Evolutionary conservation across 2,329 filamentous ascomycete species (phyloP), one percentile per base, ranked within the genome.

Genomic region (Hypoxylon sp.): DNA sequence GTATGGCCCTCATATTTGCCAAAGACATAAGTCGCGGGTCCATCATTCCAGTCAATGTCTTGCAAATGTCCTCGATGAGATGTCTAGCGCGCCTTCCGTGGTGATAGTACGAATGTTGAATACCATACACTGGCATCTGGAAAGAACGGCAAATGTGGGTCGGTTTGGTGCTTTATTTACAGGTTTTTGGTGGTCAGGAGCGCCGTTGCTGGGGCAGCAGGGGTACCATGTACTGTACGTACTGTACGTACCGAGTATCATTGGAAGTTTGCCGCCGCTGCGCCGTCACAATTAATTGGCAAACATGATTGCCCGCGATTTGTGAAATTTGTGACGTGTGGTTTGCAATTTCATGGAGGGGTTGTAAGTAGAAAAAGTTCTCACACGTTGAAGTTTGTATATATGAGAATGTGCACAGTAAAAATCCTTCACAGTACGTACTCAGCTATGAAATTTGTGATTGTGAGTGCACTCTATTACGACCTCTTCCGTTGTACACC

Each of bases 21-120:
- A 82, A 82, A 79, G 83, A 82, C 80, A 87, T 82, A 63, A 85
- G 75, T 74, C 82, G 76, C 13, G 81, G 78, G 69, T 80, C 80
- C 59, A 80, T 49, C 67, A 83, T 82, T 64, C 75, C 78, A 75
- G 79, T 75, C 11, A 69, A 23, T 55, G 60, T 67, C 23, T 43
- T 30, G 32, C 58, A 60, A 13, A 65, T 60, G 4, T 72, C 68
- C 6, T 71, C 46, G 63, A 77, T 65, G 45, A 71, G 60, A 56
- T 74, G 52, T 50, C 67, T 72, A 60, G 71, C 72, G 36, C 75
- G 74, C 60, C 67, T 67, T 57, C 67, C 65, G 50, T 74, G 63
- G 60, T 59, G 10, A 34, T 34, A 7, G 45, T 23, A 7, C 59
- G 73, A 65, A 57, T 69, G 64, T 70, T 74, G 68, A 67, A 74